Percentiles rank a stretch among this genome's conserved stretches.
These are phyloP conservation scores for Hymenotorrendiella dingleyae DNA, from an alignment of 2,329 filamentous ascomycete species.

Conservation along the genomic window DNA sequence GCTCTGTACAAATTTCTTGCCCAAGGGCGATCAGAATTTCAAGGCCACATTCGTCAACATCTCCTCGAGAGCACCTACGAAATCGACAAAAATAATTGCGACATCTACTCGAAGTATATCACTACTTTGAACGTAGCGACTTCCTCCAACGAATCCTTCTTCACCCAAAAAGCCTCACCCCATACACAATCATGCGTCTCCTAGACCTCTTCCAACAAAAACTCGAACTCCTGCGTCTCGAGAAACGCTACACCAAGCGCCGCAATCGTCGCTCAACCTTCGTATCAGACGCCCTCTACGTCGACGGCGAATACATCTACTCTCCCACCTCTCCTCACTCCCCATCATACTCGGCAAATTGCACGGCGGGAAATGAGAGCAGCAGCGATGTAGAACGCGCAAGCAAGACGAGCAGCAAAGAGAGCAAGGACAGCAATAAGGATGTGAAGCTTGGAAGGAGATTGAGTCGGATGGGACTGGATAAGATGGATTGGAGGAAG, in stretches of 20 bases:
- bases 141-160: not conserved
- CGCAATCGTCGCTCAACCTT: slow-evolving; percentile 83
- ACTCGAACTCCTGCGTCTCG: slow-evolving; percentile 88
- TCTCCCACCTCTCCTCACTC: slow-evolving; percentile 39
- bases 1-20: too few relatives aligned
- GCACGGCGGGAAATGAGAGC: slow-evolving; percentile 27
- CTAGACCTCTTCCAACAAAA: slow-evolving; percentile 58
- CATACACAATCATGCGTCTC: slow-evolving; percentile 34
- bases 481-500: slow-evolving; percentile 25
- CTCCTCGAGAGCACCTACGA: too few relatives aligned
- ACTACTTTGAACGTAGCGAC: not conserved
- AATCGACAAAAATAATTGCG: too few relatives aligned
- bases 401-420: slow-evolving; percentile 12
- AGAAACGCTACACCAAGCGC: slow-evolving; percentile 89
- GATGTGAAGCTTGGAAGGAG: slow-evolving; percentile 15
- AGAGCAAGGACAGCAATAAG: slow-evolving; percentile 5
- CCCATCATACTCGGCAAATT: slow-evolving; percentile 37
- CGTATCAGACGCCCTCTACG: slow-evolving; percentile 81
- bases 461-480: slow-evolving; percentile 21
- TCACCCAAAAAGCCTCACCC: too few relatives aligned
- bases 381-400: slow-evolving; percentile 13
- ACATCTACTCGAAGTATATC: too few relatives aligned
- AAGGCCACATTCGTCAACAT: too few relatives aligned
- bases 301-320: slow-evolving; percentile 94
- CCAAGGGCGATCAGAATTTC: too few relatives aligned